Percentiles rank a stretch among this genome's conserved stretches.
Evolutionary conservation across 106 monocot species (phyloP).

Genomic region (Cymbidium sinense): DNA sequence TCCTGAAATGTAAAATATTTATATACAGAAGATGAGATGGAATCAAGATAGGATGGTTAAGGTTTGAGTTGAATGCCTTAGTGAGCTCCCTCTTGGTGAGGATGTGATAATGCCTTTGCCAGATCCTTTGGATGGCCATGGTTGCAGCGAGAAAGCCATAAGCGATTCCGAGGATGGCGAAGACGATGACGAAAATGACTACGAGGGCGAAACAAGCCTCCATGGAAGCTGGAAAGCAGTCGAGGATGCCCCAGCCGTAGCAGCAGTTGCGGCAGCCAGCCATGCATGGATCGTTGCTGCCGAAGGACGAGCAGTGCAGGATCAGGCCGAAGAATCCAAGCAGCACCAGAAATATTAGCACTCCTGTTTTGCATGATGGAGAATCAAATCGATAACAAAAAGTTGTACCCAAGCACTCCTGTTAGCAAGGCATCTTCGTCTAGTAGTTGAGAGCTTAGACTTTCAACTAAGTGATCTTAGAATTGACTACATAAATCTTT

Average conservation of each 20-base stretch:
- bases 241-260: slow-evolving; percentile 93
- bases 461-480: no score
- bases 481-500: no score
- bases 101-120: slow-evolving; percentile 98
- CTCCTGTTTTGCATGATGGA: slow-evolving; percentile 41
- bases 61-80: slow-evolving; percentile 36
- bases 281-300: slow-evolving; percentile 76
- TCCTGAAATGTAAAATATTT: slow-evolving; percentile 41
- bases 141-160: slow-evolving; percentile 91
- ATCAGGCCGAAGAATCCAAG: slow-evolving; percentile 85
- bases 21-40: not conserved
- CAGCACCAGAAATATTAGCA: slow-evolving; percentile 72
- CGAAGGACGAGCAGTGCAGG: slow-evolving; percentile 77
- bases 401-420: no score
- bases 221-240: slow-evolving; percentile 90
- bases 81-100: slow-evolving; percentile 95
- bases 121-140: slow-evolving; percentile 91
- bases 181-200: slow-evolving; percentile 77
- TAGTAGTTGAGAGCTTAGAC: no score
- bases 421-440: no score
- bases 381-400: no score
- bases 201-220: slow-evolving; percentile 88
- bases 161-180: slow-evolving; percentile 85
- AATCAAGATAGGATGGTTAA: not conserved
- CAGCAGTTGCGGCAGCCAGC: slow-evolving; percentile 89